Percentiles rank a stretch among this genome's conserved stretches.
Conservation (phyloP, 2,329 filamentous ascomycete genomes). For the Coniella vitis region DNA sequence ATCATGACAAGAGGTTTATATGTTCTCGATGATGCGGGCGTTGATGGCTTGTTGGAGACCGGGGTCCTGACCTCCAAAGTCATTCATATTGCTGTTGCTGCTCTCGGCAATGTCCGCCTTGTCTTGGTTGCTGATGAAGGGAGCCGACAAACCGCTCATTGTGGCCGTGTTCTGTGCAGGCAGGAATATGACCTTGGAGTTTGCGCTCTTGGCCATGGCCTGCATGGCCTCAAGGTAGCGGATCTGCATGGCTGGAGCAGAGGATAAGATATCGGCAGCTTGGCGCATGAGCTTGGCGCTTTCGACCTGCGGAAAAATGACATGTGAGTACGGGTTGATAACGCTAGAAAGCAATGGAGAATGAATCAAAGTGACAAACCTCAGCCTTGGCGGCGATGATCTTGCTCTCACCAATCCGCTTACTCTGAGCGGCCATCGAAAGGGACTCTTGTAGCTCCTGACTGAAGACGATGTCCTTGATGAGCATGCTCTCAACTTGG, state of each 20-base stretch:
- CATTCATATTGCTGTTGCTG: constrained; percentile 28
- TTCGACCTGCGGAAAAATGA: too few relatives aligned
- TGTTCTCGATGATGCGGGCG: constrained; percentile 76
- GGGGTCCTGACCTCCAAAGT: constrained; percentile 46
- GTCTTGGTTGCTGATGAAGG: constrained; percentile 32
- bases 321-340: neutral
- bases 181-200: constrained; percentile 81
- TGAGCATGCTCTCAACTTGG: constrained; percentile 94
- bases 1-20: constrained; percentile 43
- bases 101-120: constrained; percentile 36
- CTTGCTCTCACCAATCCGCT: constrained; percentile 97
- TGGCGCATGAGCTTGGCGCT: constrained; percentile 88
- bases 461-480: constrained; percentile 98
- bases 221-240: constrained; percentile 98
- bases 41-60: constrained; percentile 78
- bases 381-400: constrained; percentile 96
- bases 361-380: constrained; percentile 28
- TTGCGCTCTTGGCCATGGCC: constrained; percentile 91
- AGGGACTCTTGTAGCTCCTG: constrained; percentile 92
- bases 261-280: constrained; percentile 87
- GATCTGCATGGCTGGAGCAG: constrained; percentile 96
- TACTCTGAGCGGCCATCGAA: constrained; percentile 97
- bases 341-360: too few relatives aligned
- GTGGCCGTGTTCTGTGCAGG: constrained; percentile 56
- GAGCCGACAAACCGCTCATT: constrained; percentile 33